Evolutionary conservation across 78 protist genomes (phyloP), one percentile per base, ranked within the genome.

Genomic region (Blattamonas nauphoetae): DNA sequence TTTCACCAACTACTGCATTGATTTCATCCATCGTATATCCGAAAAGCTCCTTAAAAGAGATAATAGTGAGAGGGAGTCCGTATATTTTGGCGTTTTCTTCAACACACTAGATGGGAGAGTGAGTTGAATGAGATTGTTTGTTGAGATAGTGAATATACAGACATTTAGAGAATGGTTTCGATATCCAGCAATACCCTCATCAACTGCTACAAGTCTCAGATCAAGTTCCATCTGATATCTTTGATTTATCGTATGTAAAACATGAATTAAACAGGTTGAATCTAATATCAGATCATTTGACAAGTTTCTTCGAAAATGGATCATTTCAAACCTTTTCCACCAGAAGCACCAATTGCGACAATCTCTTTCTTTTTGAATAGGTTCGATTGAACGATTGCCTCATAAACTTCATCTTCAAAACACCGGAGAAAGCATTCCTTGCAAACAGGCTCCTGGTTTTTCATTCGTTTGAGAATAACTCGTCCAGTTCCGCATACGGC

Each of bases 161-260:
- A 87, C 92, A 82, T 94, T 94, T 44, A 96, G 91, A 32, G 97
- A 94, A 44, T 92, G 96, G 85, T 96, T 97, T 41, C 98, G 88
- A 43, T 96, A 96, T 2, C 98, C 98, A 2, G 91, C 32, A 43
- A 96, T 96, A 46, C 98, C 98, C 78, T 96, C 98, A 45, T 96
- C 98, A 34, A 95, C 89, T 43, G 96, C 91, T 36, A 96, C 86
- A 3, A 96, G 84, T 35, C 88, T 63, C 45, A 95, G 86, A 5
- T 96, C 92, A n/a, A 93, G 41, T 42, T 94, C 97, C 80, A 91
- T 93, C 44, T 90, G 89, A 43, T 95, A 88, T 21, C 87, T 83
- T 41, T 81, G 91, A 46, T 96, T 94, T 33, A 95, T 80, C 0
- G 29, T 1, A 1, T 55, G 87, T 80, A 96, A 44, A 3, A 95